Evolutionary conservation across 306 rosid species (phyloP), one percentile per base, ranked within the genome.

Genomic region (Luffa aegyptiaca): DNA sequence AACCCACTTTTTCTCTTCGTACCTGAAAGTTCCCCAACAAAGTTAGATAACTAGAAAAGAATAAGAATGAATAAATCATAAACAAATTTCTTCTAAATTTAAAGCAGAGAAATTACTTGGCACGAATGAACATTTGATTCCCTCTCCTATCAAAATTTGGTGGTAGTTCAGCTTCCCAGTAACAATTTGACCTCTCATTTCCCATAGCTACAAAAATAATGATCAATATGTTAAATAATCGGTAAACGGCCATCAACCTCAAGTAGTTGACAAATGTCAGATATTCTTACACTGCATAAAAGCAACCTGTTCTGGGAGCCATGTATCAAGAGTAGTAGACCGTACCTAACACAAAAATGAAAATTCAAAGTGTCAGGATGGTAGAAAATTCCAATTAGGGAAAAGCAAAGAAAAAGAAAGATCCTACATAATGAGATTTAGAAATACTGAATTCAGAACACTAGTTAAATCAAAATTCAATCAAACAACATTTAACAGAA

Each of bases 261-360:
- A 44, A 72, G 26, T 72, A 55, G 65, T 44, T 65, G 31, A 20
- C 56, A 36, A 64, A 75, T 10, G n/a, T 6, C 31, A 52, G 17
- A 4, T 48, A 31, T 82, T 48, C 98, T 90, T 92, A 92, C 98
- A 84, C 84, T 90, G 93, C 98, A 94, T 92, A 83, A 86, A 90
- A 78, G 96, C 84, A 83, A 92, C 86, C 86, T 94, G 98, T 44
- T 94, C 92, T n/a, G 98, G 93, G 76, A 94, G 86, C 98, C 98
- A 94, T 69, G 96, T 92, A 86, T 94, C 98, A 91, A 94, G 88
- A 83, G 96, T 90, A 48, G 96, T 90, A 26, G 98, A 94, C 70
- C 97, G 88, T 74, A 92, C 97, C 98, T 94, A 76, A 75, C 17
- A n/a, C 80, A 84, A 84, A 85, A 75, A 78, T 46, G 81, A 78